These are phyloP conservation scores for Prunus persica DNA, from an alignment of 306 rosid genomes.

Conservation along the genomic window Prunus_persica_NCBIv2 NC_034011.1:24387001-24387500, in stretches of 20 bases:
- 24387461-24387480: not conserved
- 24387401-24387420: not conserved
- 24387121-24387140: not conserved
- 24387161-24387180: not conserved
- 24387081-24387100: not conserved
- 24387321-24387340: not conserved
- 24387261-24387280: not conserved
- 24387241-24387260: not conserved
- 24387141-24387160: not conserved
- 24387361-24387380: not conserved
- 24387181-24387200: not conserved
- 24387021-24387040: too few species aligned
- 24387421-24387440: not conserved
- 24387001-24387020: too few species aligned
- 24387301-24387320: not conserved
- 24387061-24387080: not conserved
- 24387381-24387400: not conserved
- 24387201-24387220: not conserved
- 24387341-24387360: not conserved
- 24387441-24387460: not conserved
- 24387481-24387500: not conserved
- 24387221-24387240: not conserved
- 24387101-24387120: not conserved
- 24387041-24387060: not conserved
- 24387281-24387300: not conserved